Conservation (phyloP, 2,329 filamentous ascomycete genomes). For the Didymella segeticola region DNA sequence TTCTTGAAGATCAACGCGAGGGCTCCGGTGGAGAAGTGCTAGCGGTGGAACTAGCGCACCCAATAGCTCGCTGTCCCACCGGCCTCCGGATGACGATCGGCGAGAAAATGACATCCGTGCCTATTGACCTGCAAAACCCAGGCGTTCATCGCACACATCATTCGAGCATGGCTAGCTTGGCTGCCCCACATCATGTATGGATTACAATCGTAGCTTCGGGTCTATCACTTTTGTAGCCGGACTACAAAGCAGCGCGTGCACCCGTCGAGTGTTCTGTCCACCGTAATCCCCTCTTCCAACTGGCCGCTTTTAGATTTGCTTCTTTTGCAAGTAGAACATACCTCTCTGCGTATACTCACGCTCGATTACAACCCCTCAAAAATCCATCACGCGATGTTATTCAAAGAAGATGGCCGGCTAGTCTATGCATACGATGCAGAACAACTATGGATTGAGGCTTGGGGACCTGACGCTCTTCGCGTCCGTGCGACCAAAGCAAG, state of each 20-base stretch:
- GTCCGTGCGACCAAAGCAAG: slow-evolving; percentile 54
- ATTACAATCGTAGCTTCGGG: not conserved
- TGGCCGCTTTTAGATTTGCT: too few species aligned
- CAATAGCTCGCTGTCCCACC: too few species aligned
- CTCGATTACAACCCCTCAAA: too few species aligned
- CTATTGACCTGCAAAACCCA: too few species aligned
- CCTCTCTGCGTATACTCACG: too few species aligned
- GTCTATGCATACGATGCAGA: slow-evolving; percentile 65
- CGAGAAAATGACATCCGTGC: too few species aligned
- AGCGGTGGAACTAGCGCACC: too few species aligned
- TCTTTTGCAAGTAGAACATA: too few species aligned
- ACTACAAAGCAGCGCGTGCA: not conserved
- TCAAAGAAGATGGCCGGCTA: slow-evolving; percentile 62
- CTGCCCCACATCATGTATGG: not conserved
- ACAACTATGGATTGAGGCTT: slow-evolving; percentile 57
- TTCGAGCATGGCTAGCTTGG: not conserved
- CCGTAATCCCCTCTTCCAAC: too few species aligned
- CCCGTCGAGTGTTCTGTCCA: not conserved
- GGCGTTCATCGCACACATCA: not conserved
- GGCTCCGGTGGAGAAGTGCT: too few species aligned
- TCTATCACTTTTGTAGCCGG: not conserved
- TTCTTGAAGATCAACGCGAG: too few species aligned
- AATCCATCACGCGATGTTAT: slow-evolving; percentile 39
- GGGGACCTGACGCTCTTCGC: slow-evolving; percentile 58
- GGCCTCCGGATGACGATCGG: too few species aligned